Conservation (phyloP, 306 rosid genomes). For the Vigna trinervia region DNA sequence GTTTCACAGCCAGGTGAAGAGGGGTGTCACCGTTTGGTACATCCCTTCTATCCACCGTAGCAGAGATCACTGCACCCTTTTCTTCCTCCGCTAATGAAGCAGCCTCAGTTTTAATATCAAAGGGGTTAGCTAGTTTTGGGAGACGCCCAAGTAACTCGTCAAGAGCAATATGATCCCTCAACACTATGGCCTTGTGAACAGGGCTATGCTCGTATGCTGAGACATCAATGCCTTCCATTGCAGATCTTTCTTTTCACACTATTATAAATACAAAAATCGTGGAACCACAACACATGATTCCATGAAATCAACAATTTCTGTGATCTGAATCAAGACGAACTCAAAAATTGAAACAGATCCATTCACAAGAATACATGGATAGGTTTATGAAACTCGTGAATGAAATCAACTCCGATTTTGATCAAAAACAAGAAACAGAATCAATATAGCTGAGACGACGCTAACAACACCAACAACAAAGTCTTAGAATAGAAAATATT, state of each 20-base stretch:
- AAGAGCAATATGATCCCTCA: constrained; percentile 69
- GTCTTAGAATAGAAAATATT: constrained; percentile 9
- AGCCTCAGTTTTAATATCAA: constrained; percentile 66
- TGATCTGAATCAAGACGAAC: constrained; percentile 23
- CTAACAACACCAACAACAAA: constrained; percentile 34
- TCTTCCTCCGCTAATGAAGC: constrained; percentile 79
- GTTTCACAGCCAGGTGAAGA: constrained; percentile 81
- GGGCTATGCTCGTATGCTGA: constrained; percentile 77
- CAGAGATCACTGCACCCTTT: constrained; percentile 71
- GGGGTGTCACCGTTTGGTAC: constrained; percentile 87
- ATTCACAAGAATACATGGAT: neutral
- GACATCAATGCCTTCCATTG: constrained; percentile 71
- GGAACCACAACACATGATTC: neutral
- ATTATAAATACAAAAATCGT: neutral
- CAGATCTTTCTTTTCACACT: constrained; percentile 3
- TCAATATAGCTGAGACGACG: neutral
- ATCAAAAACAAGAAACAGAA: constrained; percentile 35
- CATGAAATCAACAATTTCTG: neutral
- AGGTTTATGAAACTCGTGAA: constrained; percentile 29
- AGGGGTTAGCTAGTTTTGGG: constrained; percentile 66
- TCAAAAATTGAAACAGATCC: constrained; percentile 39
- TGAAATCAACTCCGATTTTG: constrained; percentile 49
- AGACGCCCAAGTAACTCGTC: constrained; percentile 57
- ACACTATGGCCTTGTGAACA: constrained; percentile 74
- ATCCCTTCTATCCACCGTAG: constrained; percentile 72